Evolutionary conservation across 208 protist species (phyloP).

Genomic region (Wallacemonas sp.): DNA sequence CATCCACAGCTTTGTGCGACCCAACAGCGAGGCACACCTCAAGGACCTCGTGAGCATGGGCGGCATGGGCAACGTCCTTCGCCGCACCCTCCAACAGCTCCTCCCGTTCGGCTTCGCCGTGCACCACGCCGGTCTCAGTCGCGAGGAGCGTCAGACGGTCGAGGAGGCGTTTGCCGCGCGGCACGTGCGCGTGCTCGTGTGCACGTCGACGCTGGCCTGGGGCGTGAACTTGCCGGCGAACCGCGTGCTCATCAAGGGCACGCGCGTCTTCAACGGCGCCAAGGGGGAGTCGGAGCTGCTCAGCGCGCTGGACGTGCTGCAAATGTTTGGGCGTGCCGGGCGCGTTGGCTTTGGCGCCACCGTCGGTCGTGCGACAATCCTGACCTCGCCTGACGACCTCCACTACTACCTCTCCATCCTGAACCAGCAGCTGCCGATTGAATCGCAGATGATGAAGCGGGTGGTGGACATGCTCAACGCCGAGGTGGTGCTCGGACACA

Average conservation of each 20-base stretch:
- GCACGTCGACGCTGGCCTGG: slow-evolving; percentile 99
- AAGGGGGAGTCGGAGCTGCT: slow-evolving; percentile 96
- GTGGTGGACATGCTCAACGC: slow-evolving; percentile 99
- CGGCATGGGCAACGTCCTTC: slow-evolving; percentile 30
- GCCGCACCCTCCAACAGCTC: slow-evolving; percentile 62
- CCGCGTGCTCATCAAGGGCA: slow-evolving; percentile 99
- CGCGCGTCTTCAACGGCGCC: slow-evolving; percentile 98
- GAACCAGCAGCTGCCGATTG: slow-evolving; percentile 99
- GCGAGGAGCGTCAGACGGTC: slow-evolving; percentile 95
- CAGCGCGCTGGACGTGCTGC: slow-evolving; percentile 97
- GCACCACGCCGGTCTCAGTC: slow-evolving; percentile 99
- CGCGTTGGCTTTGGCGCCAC: slow-evolving; percentile 94
- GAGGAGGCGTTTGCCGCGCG: slow-evolving; percentile 98
- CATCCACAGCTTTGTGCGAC: slow-evolving; percentile 88
- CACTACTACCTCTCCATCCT: slow-evolving; percentile 98
- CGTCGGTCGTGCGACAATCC: slow-evolving; percentile 95
- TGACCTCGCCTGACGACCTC: slow-evolving; percentile 97
- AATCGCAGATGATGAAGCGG: slow-evolving; percentile 96
- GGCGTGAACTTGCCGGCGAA: slow-evolving; percentile 99
- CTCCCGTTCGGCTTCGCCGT: slow-evolving; percentile 98
- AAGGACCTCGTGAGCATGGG: slow-evolving; percentile 51
- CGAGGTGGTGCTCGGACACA: slow-evolving; percentile 97
- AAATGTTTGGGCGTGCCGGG: slow-evolving; percentile 99
- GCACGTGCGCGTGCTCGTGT: slow-evolving; percentile 98
- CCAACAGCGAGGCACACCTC: slow-evolving; percentile 88